Evolutionary conservation across 2,329 filamentous ascomycete species (phyloP), one percentile per base, ranked within the genome.

Genomic region (Epichloe baconii): DNA sequence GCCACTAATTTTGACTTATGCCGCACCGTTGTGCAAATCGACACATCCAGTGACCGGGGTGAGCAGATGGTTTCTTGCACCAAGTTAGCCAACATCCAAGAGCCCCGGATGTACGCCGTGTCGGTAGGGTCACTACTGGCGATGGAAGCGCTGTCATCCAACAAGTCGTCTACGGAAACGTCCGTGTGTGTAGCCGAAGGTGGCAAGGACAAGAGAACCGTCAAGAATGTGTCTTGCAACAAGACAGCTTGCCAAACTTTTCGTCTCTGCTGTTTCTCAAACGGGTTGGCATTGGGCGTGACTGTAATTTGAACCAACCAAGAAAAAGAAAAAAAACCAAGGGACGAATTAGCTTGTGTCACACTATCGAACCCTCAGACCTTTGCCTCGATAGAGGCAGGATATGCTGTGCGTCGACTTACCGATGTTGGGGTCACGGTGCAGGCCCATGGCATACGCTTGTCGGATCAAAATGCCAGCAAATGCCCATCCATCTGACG

Each of bases 171-270:
- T 3, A 89, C 83, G 3, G 77, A 79, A 40, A 90, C 85, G 61
- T 91, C 86, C 3, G 83, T 88, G 63, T 90, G 86, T 0, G 84
- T 89, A 1, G 85, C 84, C 15, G 80, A 86, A 0, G 86, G 86
- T 0, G 86, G 86, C 1, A 91, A 74, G 21, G 86, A 86, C 26
- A 90, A 73, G 0, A 90, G 75, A 0, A 90, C 84, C 0, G 85
- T 89, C 3, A 90, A 69, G 62, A 90, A 90, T 0, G 86, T 90
- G 64, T 91, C 86, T 65, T 91, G 86, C 14, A 88, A 76, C 26
- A 88, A 71, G 1, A 90, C 84, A 2, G 86, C 86, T 64, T 90
- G 86, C 86, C 86, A 91, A 2, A 90, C 74, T 62, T 89, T 90
- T 47, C 85, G 76, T 23, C 86, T 77, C 60, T 87, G 81, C 61